These are phyloP conservation scores for Acacia pycnantha DNA, from an alignment of 331 rosid genomes.

Conservation along the genomic window DNA sequence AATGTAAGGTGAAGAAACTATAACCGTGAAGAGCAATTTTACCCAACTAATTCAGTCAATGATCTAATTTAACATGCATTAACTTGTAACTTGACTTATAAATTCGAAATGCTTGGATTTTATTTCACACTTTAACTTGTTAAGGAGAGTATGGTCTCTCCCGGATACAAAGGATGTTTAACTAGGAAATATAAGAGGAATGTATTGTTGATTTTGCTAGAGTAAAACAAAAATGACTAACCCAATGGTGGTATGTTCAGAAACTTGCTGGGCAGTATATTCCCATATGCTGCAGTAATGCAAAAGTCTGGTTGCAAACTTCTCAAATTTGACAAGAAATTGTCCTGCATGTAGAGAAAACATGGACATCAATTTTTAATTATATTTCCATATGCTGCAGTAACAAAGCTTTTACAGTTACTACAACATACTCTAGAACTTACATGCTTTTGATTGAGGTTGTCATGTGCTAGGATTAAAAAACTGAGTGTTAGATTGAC, in stretches of 20 bases:
- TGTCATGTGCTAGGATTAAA: neutral
- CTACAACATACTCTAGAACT: neutral
- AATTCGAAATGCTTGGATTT: neutral
- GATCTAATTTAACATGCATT: neutral
- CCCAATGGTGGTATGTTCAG: slow-evolving; percentile 69
- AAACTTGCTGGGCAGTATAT: slow-evolving; percentile 83
- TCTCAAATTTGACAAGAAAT: slow-evolving; percentile 67
- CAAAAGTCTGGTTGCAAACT: slow-evolving; percentile 82
- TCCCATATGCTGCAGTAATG: slow-evolving; percentile 89
- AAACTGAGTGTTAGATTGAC: neutral
- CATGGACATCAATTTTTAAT: neutral
- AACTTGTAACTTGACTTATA: neutral
- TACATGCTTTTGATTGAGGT: neutral
- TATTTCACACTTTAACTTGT: neutral
- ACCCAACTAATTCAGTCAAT: neutral
- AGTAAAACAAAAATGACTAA: slow-evolving; percentile 24
- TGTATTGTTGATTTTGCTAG: neutral
- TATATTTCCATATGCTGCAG: neutral
- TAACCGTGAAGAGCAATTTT: neutral
- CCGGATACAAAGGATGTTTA: neutral
- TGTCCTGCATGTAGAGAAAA: slow-evolving; percentile 50
- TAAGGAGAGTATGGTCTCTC: neutral
- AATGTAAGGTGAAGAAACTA: neutral
- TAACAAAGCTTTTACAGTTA: neutral
- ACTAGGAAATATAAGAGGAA: neutral